phyloP scores from a whole-genome alignment of 805 yeast genomes.

The Yamadazyma scolyti region DNA sequence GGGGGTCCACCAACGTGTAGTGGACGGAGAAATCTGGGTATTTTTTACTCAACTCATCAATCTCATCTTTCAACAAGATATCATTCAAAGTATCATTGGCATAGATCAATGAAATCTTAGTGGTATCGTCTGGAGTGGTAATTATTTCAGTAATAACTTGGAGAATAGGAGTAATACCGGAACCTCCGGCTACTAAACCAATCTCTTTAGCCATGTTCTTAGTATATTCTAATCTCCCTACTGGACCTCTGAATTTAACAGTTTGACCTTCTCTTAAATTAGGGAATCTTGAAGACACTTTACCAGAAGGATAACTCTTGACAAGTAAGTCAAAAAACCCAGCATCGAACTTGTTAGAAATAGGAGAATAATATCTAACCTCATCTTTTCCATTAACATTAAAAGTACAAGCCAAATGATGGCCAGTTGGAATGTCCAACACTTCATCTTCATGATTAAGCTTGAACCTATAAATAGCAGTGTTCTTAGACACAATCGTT shows the following conservation, averaged over 20 bases:
- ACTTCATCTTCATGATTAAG: slow-evolving; percentile 57
- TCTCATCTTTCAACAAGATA: slow-evolving; percentile 65
- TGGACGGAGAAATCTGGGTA: slow-evolving; percentile 62
- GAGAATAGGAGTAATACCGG: slow-evolving; percentile 87
- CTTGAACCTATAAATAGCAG: slow-evolving; percentile 73
- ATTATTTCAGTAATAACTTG: slow-evolving; percentile 72
- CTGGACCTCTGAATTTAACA: slow-evolving; percentile 75
- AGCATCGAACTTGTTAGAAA: slow-evolving; percentile 62
- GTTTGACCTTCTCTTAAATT: slow-evolving; percentile 58
- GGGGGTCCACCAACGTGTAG: slow-evolving; percentile 50
- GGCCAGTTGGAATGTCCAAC: slow-evolving; percentile 69
- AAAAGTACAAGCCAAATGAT: slow-evolving; percentile 62
- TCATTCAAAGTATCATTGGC: slow-evolving; percentile 79
- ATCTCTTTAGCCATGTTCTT: slow-evolving; percentile 59
- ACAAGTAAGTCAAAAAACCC: slow-evolving; percentile 77
- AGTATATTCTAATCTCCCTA: slow-evolving; percentile 62
- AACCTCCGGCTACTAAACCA: slow-evolving; percentile 77
- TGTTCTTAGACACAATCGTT: slow-evolving; percentile 65
- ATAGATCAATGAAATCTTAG: slow-evolving; percentile 59
- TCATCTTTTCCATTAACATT: slow-evolving; percentile 48
- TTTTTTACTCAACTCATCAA: slow-evolving; percentile 62
- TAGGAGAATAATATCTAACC: slow-evolving; percentile 72
- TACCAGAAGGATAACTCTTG: slow-evolving; percentile 71
- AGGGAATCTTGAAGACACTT: slow-evolving; percentile 66
- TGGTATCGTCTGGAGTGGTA: slow-evolving; percentile 63